Evolutionary conservation across 805 yeast species (phyloP), one percentile per base, ranked within the genome.

Genomic region (Kodamaea sagamina): DNA sequence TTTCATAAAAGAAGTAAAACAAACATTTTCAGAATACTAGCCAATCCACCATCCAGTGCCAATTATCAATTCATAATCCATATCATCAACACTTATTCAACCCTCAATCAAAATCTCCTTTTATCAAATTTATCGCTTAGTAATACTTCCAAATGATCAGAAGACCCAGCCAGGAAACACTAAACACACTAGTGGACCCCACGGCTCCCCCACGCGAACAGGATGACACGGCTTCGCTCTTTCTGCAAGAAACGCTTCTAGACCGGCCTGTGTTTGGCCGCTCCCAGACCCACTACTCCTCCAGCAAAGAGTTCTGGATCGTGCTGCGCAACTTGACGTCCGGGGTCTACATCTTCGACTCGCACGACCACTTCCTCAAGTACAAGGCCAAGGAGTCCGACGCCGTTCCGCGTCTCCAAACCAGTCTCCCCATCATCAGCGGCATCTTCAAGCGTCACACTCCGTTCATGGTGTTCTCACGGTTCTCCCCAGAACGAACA

Each of bases 371-470:
- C 19, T 44, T 49, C 34, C 42, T 39, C 17, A 31, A 31, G 24
- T 47, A 49, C 39, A 37, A 41, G 21, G 36, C 38, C 6, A 41
- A 38, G 35, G 36, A 47, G 32, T 13, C 34, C 15, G 34, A 29
- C 19, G 36, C 27, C 21, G 41, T 15, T 13, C 59, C 61, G 1
- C 15, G 54, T 4, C 47, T 59, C 18, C 60, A 55, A 22, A 52
- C 62, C 1, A 48, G 57, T 11, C 41, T 54, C 34, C 51, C 61
- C 10, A 45, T 58, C 31, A 38, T 57, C 37, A 54, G 37, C n/a
- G 45, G 58, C 28, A 46, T 58, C 6, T 60, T 65, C 47, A 62
- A 54, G 49, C 54, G 54, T 29, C 62, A 58, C 38, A 50, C 67
- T 6, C 71, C 70, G 2, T 55, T 61, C 35, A 54, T 63, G 49